A percentile compares a stretch with the other conserved stretches of the same genome.
Evolutionary conservation across 2,329 filamentous ascomycete genomes (phyloP).

Genomic region (Aspergillus quadrilineatus): DNA sequence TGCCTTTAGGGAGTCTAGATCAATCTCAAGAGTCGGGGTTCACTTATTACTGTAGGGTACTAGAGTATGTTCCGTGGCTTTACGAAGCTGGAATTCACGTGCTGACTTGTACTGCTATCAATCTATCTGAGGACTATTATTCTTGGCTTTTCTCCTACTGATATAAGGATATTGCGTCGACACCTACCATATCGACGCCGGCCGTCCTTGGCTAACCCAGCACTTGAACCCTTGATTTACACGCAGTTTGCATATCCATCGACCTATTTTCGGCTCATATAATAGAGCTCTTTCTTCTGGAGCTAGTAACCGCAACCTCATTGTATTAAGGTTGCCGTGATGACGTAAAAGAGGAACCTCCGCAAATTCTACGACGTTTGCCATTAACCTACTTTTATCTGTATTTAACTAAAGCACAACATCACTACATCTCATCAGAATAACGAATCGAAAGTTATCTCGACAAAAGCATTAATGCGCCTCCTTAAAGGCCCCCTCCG

Average conservation of each 20-base stretch:
- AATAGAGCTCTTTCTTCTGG: too few relatives aligned
- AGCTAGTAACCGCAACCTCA: too few relatives aligned
- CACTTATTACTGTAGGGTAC: background rate
- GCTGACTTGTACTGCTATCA: background rate
- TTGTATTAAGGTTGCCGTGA: background rate
- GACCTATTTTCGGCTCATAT: too few relatives aligned
- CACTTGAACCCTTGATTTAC: too few relatives aligned
- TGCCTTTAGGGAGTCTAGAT: background rate
- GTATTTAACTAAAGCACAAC: background rate
- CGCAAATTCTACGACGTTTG: too few relatives aligned
- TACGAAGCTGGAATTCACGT: too few relatives aligned
- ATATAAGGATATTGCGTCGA: background rate
- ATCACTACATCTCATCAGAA: background rate
- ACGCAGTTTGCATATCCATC: too few relatives aligned
- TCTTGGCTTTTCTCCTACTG: background rate
- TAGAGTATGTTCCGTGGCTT: too few relatives aligned
- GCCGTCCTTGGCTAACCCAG: background rate
- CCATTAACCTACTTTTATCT: background rate
- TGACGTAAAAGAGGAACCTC: background rate
- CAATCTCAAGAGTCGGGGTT: background rate
- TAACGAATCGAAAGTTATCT: background rate
- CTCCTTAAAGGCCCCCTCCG: conserved; percentile 22
- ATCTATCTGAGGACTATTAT: background rate
- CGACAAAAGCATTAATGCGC: conserved; percentile 26
- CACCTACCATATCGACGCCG: background rate